Percentiles rank a stretch among this genome's conserved stretches.
phyloP scores from a whole-genome alignment of 2,329 filamentous ascomycete species.

The Fusarium aywerte region DNA sequence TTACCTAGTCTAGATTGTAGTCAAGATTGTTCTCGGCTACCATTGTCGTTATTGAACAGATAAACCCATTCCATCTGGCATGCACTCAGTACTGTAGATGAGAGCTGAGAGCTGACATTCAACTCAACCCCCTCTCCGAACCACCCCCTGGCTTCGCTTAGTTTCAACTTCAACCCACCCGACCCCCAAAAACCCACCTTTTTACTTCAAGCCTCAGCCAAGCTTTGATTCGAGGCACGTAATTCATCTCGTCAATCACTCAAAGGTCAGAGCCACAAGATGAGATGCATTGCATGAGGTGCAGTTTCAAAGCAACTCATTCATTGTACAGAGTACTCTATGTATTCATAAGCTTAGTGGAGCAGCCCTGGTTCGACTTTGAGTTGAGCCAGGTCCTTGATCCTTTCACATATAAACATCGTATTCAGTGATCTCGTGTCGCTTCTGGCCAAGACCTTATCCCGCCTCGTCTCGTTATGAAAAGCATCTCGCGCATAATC shows the following conservation, averaged over 20 bases:
- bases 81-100: background rate
- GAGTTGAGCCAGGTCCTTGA: conserved; percentile 12
- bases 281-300: conserved; percentile 5
- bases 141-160: background rate
- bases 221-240: background rate
- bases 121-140: background rate
- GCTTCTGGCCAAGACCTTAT: conserved; percentile 28
- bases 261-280: conserved; percentile 7
- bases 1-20: background rate
- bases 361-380: background rate
- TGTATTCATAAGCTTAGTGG: conserved; percentile 20
- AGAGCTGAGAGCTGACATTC: background rate
- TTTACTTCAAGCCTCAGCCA: conserved; percentile 14
- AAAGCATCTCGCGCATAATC: conserved; percentile 8
- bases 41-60: background rate
- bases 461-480: conserved; percentile 10
- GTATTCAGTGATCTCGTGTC: conserved; percentile 44
- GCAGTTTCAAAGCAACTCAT: background rate
- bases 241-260: conserved; percentile 1
- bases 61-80: background rate
- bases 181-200: background rate
- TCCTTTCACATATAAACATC: conserved; percentile 31
- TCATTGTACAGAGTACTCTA: no score
- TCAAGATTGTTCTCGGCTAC: no score
- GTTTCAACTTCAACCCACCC: background rate